phyloP scores from a whole-genome alignment of 345 rosid species.

The Linum trigynum region DNA sequence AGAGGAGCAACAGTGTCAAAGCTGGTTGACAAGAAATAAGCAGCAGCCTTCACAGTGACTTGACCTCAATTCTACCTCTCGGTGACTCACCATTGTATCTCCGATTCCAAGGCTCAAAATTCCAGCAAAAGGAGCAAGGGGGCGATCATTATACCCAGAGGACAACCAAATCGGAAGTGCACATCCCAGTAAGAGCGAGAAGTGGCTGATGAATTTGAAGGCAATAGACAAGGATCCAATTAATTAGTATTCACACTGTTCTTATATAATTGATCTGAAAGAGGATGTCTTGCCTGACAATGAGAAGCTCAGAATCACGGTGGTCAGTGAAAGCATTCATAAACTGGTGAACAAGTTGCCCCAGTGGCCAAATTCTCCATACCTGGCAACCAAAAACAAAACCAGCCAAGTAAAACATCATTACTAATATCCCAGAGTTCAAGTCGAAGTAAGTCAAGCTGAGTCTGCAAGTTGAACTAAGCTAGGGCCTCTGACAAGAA shows the following conservation, averaged over 20 bases:
- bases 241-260: slow-evolving; percentile 5
- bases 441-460: not conserved
- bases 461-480: not conserved
- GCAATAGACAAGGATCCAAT: slow-evolving; percentile 7
- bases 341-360: slow-evolving; percentile 63
- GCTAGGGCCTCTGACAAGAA: not conserved
- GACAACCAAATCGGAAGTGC: slow-evolving; percentile 99
- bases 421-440: not conserved
- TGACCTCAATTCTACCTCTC: no score
- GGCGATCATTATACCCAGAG: slow-evolving; percentile 82
- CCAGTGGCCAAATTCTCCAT: slow-evolving; percentile 84
- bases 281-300: slow-evolving; percentile 52
- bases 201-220: slow-evolving; percentile 45
- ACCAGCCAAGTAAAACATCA: not conserved
- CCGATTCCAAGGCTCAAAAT: slow-evolving; percentile 97
- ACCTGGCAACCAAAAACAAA: slow-evolving; percentile 37
- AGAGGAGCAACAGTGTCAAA: not conserved
- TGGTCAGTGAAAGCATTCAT: slow-evolving; percentile 97
- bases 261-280: not conserved
- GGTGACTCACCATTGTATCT: slow-evolving; percentile 77
- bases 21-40: not conserved
- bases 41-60: not conserved
- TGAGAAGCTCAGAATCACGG: slow-evolving; percentile 88
- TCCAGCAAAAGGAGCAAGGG: slow-evolving; percentile 93
- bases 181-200: slow-evolving; percentile 89